These are phyloP conservation scores for Capsicum pubescens DNA, from an alignment of 257 asterid genomes.

Conservation along the genomic window DNA sequence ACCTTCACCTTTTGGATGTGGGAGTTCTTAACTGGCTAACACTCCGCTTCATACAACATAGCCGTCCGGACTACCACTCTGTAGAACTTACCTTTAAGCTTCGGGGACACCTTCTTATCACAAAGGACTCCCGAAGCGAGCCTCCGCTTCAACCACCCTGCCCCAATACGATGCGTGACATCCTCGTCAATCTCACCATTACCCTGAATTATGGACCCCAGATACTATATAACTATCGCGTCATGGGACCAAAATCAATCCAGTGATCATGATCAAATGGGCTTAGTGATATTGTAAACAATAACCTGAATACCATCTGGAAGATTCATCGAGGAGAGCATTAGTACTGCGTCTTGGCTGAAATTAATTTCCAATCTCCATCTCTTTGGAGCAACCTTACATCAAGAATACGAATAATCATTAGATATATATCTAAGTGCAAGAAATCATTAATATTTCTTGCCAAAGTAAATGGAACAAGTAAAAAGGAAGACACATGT, in stretches of 20 bases:
- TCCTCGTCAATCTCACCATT: too few species aligned
- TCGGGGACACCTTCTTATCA: too few species aligned
- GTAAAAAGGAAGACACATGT: background rate
- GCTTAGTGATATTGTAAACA: background rate
- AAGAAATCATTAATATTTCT: background rate
- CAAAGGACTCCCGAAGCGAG: too few species aligned
- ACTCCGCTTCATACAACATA: too few species aligned
- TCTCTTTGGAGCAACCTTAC: constrained; percentile 94
- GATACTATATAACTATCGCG: background rate
- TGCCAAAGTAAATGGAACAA: background rate
- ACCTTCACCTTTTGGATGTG: too few species aligned
- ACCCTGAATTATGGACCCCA: too few species aligned
- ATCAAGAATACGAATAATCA: constrained; percentile 6
- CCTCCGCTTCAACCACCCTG: too few species aligned
- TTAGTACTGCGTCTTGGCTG: constrained; percentile 88
- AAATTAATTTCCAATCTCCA: constrained; percentile 94
- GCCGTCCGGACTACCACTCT: too few species aligned
- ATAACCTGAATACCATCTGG: constrained; percentile 97
- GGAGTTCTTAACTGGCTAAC: too few species aligned
- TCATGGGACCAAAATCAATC: constrained; percentile 14
- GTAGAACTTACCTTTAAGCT: too few species aligned
- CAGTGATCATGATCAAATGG: background rate
- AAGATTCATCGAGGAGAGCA: constrained; percentile 95
- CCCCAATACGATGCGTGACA: too few species aligned
- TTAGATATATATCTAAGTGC: background rate